Base-by-base conservation (phyloP, 345 rosid genomes). In the Murraya koenigii region DNA sequence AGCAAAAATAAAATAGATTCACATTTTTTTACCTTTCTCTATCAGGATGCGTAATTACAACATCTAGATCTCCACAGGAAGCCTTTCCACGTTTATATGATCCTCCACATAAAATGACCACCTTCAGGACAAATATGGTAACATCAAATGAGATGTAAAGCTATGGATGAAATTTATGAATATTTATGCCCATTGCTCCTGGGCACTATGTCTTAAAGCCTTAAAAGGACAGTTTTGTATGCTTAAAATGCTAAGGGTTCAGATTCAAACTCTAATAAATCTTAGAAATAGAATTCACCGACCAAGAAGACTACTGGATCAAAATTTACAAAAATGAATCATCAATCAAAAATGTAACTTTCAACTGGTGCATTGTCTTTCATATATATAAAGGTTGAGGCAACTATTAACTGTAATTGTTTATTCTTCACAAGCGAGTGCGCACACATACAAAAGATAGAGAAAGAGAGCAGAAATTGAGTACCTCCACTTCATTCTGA, bases 41-140 rank as follows among this genome's bases (percentile, higher is more conserved):
- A 87, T 96, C 98, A 71, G 92, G 95, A 83, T 96, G 99, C 15
- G 95, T 94, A 69, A 94, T 86, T 56, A 96, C 82, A 32, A 96
- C 80, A 78, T 96, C 98, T 77, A 96, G 69, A 84, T 96, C 99
- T 69, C 99, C 98, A 80, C 98, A 94, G 65, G 95, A 89, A 83
- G 97, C 86, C 80, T 92, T 96, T 78, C 99, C 99, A 74, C 98
- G 97, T 84, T 98, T 94, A 71, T 89, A 96, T 77, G 99, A 96
- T 81, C 98, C 99, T 77, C 98, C 98, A 71, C 99, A 96, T 55
- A 91, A 80, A 82, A 96, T 85, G 71, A 68, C 15, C 76, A 89
- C 95, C 99, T 94, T 71, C 80, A 83, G 68, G 64, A 79, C 61
- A 85, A 35, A 78, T 58, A 38, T 30, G 49, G 72, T 0, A 76